These are phyloP conservation scores for Vitis riparia DNA, from an alignment of 164 flowering plant species.

Conservation along the genomic window DNA sequence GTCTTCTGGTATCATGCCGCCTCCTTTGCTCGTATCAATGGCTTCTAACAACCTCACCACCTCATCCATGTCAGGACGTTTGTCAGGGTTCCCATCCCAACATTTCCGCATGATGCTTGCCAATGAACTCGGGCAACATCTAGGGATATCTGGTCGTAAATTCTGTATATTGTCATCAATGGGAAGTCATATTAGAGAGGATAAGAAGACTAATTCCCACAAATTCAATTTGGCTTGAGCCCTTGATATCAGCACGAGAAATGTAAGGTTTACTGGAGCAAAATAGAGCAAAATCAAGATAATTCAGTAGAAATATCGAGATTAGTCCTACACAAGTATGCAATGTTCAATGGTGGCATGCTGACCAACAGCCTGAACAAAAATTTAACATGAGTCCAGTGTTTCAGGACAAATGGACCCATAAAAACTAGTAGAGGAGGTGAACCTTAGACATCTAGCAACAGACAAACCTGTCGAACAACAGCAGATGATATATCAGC, in stretches of 20 bases:
- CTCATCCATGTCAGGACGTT: conserved; percentile 72
- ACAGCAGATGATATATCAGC: conserved; percentile 88
- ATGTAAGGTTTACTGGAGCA: background rate
- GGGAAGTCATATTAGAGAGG: background rate
- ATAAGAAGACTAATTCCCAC: too few relatives aligned
- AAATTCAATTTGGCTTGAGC: too few relatives aligned
- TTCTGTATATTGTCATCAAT: conserved; percentile 29
- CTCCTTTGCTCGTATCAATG: conserved; percentile 61
- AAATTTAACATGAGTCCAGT: background rate
- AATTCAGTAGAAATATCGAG: background rate
- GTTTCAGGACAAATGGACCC: background rate
- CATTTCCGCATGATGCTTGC: conserved; percentile 58
- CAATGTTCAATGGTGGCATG: background rate
- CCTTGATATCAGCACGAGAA: too few relatives aligned
- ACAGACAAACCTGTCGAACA: conserved; percentile 69
- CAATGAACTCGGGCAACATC: conserved; percentile 58
- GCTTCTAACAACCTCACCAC: conserved; percentile 67
- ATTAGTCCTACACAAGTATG: background rate
- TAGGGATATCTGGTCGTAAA: conserved; percentile 61
- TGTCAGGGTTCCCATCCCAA: conserved; percentile 63
- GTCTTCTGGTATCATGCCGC: conserved; percentile 69
- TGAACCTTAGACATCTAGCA: too few relatives aligned
- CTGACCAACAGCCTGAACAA: background rate
- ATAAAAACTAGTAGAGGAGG: background rate
- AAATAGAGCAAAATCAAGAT: background rate